A percentile compares a stretch with the other conserved stretches of the same genome.
phyloP scores from a whole-genome alignment of 306 rosid genomes.

The Lagenaria siceraria region DNA sequence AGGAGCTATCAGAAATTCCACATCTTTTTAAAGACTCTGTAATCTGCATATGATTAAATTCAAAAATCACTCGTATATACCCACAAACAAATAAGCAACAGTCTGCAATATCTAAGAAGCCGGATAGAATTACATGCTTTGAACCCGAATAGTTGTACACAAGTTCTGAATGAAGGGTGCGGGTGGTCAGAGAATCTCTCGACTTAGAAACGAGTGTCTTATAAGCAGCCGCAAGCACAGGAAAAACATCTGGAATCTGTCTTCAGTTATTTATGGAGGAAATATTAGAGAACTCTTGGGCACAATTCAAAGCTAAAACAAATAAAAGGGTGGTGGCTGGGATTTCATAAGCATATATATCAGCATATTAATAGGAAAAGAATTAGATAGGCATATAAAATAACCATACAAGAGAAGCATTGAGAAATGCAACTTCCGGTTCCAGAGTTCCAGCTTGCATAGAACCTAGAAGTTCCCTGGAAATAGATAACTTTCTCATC shows the following conservation, averaged over 20 bases:
- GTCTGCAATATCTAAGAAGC: neutral
- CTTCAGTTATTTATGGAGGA: constrained; percentile 11
- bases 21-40: constrained; percentile 84
- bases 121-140: constrained; percentile 46
- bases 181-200: constrained; percentile 63
- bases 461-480: constrained; percentile 69
- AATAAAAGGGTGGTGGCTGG: neutral
- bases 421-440: constrained; percentile 79
- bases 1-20: constrained; percentile 61
- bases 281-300: constrained; percentile 15
- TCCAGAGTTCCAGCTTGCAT: constrained; percentile 80
- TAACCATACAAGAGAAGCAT: constrained; percentile 57
- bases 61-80: constrained; percentile 13
- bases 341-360: neutral
- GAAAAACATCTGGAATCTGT: constrained; percentile 81
- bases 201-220: constrained; percentile 66
- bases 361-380: neutral
- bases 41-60: constrained; percentile 38
- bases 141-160: constrained; percentile 86
- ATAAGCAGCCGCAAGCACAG: constrained; percentile 68
- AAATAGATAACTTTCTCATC: constrained; percentile 13
- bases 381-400: neutral
- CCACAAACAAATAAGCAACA: constrained; percentile 1
- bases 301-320: constrained; percentile 3
- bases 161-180: constrained; percentile 91